These are phyloP conservation scores for Boletus rufocinnamomeus DNA, from an alignment of 768 basidiomycete species.

Conservation along the genomic window DNA sequence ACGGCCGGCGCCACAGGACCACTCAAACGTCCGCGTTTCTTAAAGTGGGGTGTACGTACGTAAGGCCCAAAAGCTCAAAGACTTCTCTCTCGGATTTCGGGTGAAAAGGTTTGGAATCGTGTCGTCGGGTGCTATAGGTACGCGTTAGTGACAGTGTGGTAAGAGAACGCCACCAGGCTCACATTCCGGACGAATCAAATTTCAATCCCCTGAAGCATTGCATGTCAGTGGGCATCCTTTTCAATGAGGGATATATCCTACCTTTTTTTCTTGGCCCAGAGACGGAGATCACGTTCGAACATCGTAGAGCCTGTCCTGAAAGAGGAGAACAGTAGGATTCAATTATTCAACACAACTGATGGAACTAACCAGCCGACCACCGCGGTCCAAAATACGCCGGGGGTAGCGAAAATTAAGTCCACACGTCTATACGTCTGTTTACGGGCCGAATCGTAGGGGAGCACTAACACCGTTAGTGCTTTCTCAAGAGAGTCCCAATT, in stretches of 20 bases:
- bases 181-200: constrained; percentile 85
- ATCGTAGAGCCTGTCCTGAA: constrained; percentile 83
- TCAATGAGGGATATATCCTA: constrained; percentile 26
- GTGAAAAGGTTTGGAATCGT: constrained; percentile 59
- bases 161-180: constrained; percentile 25
- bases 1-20: constrained; percentile 12
- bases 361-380: constrained; percentile 80
- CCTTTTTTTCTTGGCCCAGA: constrained; percentile 68
- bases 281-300: constrained; percentile 84
- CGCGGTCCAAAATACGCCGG: constrained; percentile 83
- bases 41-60: constrained; percentile 69
- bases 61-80: constrained; percentile 67
- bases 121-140: constrained; percentile 47
- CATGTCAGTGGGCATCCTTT: neutral
- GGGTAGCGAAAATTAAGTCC: constrained; percentile 80
- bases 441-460: constrained; percentile 45
- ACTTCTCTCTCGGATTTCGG: constrained; percentile 72
- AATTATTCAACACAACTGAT: neutral
- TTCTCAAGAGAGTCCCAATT: constrained; percentile 85
- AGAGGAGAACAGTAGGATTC: neutral
- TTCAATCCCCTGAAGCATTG: constrained; percentile 60
- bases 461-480: constrained; percentile 73
- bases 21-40: constrained; percentile 69
- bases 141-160: neutral
- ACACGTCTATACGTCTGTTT: constrained; percentile 63